Base-by-base conservation (phyloP, 2,329 filamentous ascomycete species). In the Aureobasidium lini region DNA sequence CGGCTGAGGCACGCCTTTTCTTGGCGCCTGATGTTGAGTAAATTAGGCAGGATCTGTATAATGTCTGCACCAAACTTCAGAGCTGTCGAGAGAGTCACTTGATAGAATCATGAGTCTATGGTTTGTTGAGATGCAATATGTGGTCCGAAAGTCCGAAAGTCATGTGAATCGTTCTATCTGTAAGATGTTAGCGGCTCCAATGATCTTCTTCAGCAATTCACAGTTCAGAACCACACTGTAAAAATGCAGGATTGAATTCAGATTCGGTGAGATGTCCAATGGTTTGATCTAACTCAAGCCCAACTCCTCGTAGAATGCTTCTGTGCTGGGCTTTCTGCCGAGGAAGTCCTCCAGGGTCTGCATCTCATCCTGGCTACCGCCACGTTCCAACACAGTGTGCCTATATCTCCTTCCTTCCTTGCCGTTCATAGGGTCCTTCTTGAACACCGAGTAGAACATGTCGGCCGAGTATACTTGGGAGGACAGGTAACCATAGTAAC, bases 381-480 rank as follows among this genome's bases (percentile, higher is more conserved):
- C 89, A 64, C 83, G 84, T 75, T 92, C 87, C 4, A 94, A 77
- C 23, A 94, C 88, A 0, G 84, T 88, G 72, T 90, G 86, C 57
- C 89, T 81, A 75, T 93, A 94, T 61, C 88, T 76, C 13, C 89
- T 79, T 1, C 89, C 89, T 70, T 90, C 84, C 64, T 81, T 82
- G 34, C 79, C 80, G 70, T 91, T 83, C 88, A 93, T 91, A 0
- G 89, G 89, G 70, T 92, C 79, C 65, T 82, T 78, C 76, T 87
- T 86, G 76, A 94, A 94, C 48, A 88, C 85, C 0, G 82, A 82
- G 74, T 89, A 85, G 78, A 93, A 95, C 88, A 95, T 93, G 73
- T 95, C 89, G 29, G 87, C 82, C 23, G 85, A 89, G 75, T 92
- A 94, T 16, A 94, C 90, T 71, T 90, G 83, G 1, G 86, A 90